Percentiles rank a stretch among this genome's conserved stretches.
phyloP scores from a whole-genome alignment of 176 grass and related monocot genomes.

The Carex littledalei region DNA sequence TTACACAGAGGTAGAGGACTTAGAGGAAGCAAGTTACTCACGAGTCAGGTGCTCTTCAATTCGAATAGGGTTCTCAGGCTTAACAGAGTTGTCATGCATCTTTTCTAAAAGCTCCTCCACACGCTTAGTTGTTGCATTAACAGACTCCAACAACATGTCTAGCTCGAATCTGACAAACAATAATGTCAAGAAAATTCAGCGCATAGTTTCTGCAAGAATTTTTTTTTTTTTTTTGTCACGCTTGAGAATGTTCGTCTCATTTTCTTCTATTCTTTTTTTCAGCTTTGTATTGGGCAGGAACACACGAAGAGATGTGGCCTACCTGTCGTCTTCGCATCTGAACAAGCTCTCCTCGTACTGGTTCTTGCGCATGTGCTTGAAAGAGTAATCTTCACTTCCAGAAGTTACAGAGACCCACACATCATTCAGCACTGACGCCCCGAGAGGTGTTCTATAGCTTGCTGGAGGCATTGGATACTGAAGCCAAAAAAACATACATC shows the following conservation, averaged over 20 bases:
- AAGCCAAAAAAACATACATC: neutral
- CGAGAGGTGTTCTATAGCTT: conserved; percentile 58
- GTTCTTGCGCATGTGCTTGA: conserved; percentile 88
- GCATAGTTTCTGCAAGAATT: neutral
- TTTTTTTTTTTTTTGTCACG: neutral
- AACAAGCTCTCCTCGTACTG: conserved; percentile 89
- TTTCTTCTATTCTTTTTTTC: neutral
- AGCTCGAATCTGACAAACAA: conserved; percentile 73
- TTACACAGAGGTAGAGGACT: neutral
- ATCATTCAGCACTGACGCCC: conserved; percentile 55
- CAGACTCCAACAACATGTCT: conserved; percentile 97
- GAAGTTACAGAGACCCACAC: conserved; percentile 74
- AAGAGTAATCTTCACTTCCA: conserved; percentile 87
- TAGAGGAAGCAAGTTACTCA: conserved; percentile 32
- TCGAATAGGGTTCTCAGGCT: conserved; percentile 68
- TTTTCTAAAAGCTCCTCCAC: conserved; percentile 96
- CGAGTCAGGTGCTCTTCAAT: conserved; percentile 76
- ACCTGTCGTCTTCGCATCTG: conserved; percentile 64
- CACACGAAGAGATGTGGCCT: neutral
- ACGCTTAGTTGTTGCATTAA: conserved; percentile 78
- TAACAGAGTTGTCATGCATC: conserved; percentile 89
- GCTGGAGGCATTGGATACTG: conserved; percentile 60
- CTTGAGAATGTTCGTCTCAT: neutral
- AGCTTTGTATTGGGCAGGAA: neutral
- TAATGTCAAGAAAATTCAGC: conserved; percentile 7